phyloP scores from a whole-genome alignment of 257 asterid genomes.

The Solanum lignicaule region DNA sequence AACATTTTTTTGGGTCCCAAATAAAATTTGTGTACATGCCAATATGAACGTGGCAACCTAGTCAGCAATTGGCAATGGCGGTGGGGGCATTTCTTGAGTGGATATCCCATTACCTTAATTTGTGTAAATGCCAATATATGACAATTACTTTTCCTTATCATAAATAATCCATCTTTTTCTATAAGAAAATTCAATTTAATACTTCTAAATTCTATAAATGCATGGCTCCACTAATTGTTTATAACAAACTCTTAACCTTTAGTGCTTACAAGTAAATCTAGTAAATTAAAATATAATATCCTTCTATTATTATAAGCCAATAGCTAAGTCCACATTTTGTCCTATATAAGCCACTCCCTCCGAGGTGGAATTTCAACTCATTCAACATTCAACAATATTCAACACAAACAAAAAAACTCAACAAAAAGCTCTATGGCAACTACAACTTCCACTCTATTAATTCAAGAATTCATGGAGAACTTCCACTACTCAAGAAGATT shows the following conservation, averaged over 20 bases:
- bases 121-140: not conserved
- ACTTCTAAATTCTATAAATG: not conserved
- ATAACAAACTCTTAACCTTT: not conserved
- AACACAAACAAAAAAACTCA: not conserved
- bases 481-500: not conserved
- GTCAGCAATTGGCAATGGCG: not conserved
- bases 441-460: not conserved
- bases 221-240: not conserved
- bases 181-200: not conserved
- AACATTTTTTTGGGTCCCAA: not conserved
- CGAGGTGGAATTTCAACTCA: not conserved
- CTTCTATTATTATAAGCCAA: not conserved
- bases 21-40: not conserved
- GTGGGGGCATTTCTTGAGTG: not conserved
- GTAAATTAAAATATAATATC: not conserved
- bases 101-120: not conserved
- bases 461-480: not conserved
- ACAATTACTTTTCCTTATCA: no score
- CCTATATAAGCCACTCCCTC: not conserved
- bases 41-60: not conserved
- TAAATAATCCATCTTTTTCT: not conserved
- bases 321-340: not conserved
- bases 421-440: not conserved
- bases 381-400: not conserved
- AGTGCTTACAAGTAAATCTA: not conserved